Evolutionary conservation across 495 filamentous ascomycete genomes (phyloP), one percentile per base, ranked within the genome.

Genomic region (Staphylotrichum tortipilum): DNA sequence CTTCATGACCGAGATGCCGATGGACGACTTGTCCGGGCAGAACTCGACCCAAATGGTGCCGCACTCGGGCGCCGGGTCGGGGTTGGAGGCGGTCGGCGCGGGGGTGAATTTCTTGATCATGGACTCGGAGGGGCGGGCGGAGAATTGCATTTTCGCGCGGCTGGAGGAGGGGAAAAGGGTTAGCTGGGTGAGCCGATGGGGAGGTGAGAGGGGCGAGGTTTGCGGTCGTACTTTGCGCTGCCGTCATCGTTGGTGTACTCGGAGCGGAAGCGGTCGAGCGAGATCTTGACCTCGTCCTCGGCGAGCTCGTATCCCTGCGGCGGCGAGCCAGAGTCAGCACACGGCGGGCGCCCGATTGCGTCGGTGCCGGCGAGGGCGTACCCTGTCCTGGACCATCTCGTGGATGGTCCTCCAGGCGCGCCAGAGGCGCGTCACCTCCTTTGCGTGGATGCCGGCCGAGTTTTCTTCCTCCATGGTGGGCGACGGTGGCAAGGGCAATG

Each of bases 41-140:
- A 98, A 98, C 66, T 97, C 89, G 51, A 98, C 80, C 80, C 85
- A 95, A 70, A 97, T 85, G 28, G 79, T 85, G 58, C 92, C 92
- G 65, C 89, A 85, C 56, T 88, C 81, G 43, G 78, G 67, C 23
- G 76, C 70, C 34, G 80, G 86, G 56, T 82, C 73, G 4, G 83
- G 85, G 65, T 84, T 78, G 30, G 63, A 47, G 35, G 78, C 61
- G 37, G 77, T 89, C 14, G 82, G 73, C 5, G 80, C 77, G 3
- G 79, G 75, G 19, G 82, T 82, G 77, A 89, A 89, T 66, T 89
- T 89, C 51, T 78, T 74, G 51, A 89, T 73, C 94, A 97, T 96
- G 47, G 71, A 75, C 18, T 83, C 78, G 43, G 82, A 83, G 33
- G 92, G 92, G 26, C 83, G 80, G 44, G 88, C 88, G 53, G 84